phyloP scores from a whole-genome alignment of 1,139 yeast species.

The Martiniozyma asiatica region DNA sequence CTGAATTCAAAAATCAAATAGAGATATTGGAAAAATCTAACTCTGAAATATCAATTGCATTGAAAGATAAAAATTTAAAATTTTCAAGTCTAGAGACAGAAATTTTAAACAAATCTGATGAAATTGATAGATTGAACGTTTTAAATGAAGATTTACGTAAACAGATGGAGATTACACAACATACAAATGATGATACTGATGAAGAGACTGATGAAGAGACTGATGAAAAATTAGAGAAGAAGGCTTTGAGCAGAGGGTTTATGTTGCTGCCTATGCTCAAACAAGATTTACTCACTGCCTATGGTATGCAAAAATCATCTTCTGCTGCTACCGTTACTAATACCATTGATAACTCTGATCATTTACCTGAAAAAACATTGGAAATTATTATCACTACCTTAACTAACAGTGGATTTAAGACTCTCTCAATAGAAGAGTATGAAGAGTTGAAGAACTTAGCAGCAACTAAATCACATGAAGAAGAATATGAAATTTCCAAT shows the following conservation, averaged over 20 bases:
- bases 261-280: slow-evolving; percentile 2
- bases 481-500: slow-evolving; percentile 8
- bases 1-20: too few relatives aligned
- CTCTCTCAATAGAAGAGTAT: slow-evolving; percentile 15
- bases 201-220: slow-evolving; percentile 1
- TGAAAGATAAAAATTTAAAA: too few relatives aligned
- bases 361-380: slow-evolving; percentile 10
- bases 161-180: not conserved
- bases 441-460: slow-evolving; percentile 8
- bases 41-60: too few relatives aligned
- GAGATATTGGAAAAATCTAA: too few relatives aligned
- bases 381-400: slow-evolving; percentile 12
- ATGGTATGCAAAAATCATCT: slow-evolving; percentile 8
- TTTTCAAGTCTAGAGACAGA: too few relatives aligned
- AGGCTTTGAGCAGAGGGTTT: slow-evolving; percentile 2
- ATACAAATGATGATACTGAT: not conserved
- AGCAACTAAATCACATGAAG: slow-evolving; percentile 2
- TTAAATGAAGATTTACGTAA: too few relatives aligned
- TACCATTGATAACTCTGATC: slow-evolving; percentile 2
- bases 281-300: not conserved
- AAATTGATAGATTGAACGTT: too few relatives aligned
- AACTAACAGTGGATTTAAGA: slow-evolving; percentile 14
- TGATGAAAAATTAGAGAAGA: slow-evolving; percentile 2
- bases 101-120: too few relatives aligned
- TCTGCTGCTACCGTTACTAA: slow-evolving; percentile 11